Conservation (phyloP, 2,329 filamentous ascomycete species). For the Dryadomyces quercus-mongolicae region DNA sequence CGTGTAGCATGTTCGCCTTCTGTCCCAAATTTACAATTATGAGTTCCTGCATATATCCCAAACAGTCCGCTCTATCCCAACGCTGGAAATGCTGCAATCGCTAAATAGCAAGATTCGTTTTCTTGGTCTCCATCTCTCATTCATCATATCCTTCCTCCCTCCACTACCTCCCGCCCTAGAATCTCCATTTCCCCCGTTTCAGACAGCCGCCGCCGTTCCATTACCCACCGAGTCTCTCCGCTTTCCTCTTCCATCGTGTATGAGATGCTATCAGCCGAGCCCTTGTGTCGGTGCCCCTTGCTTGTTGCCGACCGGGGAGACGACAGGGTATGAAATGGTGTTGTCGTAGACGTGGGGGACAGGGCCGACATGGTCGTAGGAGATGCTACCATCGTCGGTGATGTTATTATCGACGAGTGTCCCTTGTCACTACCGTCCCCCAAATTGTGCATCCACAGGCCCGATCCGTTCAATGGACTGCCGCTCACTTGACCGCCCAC, state of each 20-base stretch:
- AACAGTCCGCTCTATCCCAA: neutral
- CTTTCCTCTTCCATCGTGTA: conserved; percentile 52
- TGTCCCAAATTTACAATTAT: no score
- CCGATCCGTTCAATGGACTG: conserved; percentile 15
- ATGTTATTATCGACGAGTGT: neutral
- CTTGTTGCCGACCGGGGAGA: conserved; percentile 15
- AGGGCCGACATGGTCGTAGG: neutral
- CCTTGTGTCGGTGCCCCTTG: conserved; percentile 36
- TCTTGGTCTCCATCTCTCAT: neutral
- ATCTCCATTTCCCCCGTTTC: conserved; percentile 54
- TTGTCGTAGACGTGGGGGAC: conserved; percentile 1
- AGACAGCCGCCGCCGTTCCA: conserved; percentile 54
- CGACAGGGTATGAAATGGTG: conserved; percentile 6
- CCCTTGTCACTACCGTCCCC: neutral
- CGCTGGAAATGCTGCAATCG: neutral
- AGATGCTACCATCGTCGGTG: neutral
- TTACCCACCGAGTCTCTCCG: conserved; percentile 51
- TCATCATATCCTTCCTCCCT: conserved; percentile 34
- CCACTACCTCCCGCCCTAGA: conserved; percentile 52
- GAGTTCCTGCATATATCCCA: neutral
- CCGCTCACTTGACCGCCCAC: conserved; percentile 5
- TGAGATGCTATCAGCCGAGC: conserved; percentile 56
- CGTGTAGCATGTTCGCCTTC: no score
- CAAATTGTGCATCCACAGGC: conserved; percentile 15
- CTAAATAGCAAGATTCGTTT: neutral